A percentile compares a stretch with the other conserved stretches of the same genome.
phyloP scores from a whole-genome alignment of 2,329 filamentous ascomycete species.

The Rhinocladiella similis region DNA sequence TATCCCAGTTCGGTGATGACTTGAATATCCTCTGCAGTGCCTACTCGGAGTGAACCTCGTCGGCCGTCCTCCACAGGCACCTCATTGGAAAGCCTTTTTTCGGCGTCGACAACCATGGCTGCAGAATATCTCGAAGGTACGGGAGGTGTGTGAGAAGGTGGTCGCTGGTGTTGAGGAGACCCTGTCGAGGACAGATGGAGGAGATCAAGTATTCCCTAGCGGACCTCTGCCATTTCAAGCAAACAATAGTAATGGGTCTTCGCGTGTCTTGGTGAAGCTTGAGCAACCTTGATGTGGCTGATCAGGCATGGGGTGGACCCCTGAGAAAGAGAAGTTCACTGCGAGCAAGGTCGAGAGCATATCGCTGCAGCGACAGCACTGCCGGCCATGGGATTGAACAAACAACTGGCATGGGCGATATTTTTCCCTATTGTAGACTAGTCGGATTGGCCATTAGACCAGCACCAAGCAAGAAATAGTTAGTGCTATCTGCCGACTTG shows the following conservation, averaged over 20 bases:
- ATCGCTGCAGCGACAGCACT: not conserved
- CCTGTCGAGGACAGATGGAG: not conserved
- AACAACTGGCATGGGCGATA: not conserved
- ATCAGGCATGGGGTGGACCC: not conserved
- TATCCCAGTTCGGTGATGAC: conserved; percentile 55
- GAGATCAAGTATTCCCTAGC: not conserved
- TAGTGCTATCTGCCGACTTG: conserved; percentile 3
- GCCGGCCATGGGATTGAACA: not conserved
- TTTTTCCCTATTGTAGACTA: conserved; percentile 13
- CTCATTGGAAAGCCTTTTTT: conserved; percentile 16
- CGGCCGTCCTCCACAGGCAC: conserved; percentile 14
- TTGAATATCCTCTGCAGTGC: conserved; percentile 33
- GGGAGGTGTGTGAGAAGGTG: not conserved
- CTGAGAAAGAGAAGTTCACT: not conserved
- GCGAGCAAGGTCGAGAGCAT: not conserved
- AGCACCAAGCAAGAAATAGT: not conserved
- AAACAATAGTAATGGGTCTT: not conserved
- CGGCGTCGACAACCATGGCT: conserved; percentile 18
- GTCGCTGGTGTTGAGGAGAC: not conserved
- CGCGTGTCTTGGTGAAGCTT: not conserved
- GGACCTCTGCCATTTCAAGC: not conserved
- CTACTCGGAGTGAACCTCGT: conserved; percentile 32
- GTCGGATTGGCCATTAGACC: not conserved
- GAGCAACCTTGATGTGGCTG: not conserved
- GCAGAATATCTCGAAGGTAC: not conserved